Evolutionary conservation across 2,329 filamentous ascomycete genomes (phyloP).

Genomic region (Cladophialophora immunda): DNA sequence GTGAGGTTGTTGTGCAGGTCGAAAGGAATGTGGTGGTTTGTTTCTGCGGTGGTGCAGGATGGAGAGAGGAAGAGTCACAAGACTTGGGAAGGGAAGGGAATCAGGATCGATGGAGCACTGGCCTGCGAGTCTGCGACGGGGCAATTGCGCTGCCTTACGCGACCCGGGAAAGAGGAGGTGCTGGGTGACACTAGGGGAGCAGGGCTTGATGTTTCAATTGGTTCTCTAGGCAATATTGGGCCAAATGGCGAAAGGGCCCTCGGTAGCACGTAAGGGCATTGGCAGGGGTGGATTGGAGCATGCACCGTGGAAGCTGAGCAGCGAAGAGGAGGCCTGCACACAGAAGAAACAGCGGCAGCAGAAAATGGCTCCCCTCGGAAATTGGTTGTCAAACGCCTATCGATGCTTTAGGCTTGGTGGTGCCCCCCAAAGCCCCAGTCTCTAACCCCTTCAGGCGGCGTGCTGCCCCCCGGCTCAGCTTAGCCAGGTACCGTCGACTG

Average conservation of each 20-base stretch:
- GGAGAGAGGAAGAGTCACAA: conserved; percentile 25
- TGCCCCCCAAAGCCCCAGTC: background rate
- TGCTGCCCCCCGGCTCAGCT: conserved; percentile 3
- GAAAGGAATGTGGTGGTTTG: conserved; percentile 34
- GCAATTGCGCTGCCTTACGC: background rate
- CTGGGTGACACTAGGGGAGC: conserved; percentile 9
- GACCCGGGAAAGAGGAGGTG: conserved; percentile 1
- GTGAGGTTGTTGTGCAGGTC: conserved; percentile 16
- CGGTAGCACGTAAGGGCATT: background rate
- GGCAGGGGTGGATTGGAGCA: background rate
- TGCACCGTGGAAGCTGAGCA: background rate
- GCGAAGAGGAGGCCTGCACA: background rate
- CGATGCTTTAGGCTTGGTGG: conserved; percentile 13
- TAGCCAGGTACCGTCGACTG: conserved; percentile 25
- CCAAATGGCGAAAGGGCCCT: conserved; percentile 7
- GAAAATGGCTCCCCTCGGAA: conserved; percentile 21
- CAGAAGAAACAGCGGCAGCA: conserved; percentile 5
- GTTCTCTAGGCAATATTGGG: conserved; percentile 9
- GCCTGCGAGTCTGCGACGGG: background rate
- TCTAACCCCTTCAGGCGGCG: background rate
- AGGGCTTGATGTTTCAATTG: conserved; percentile 17
- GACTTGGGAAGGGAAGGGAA: conserved; percentile 17
- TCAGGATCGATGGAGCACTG: conserved; percentile 16
- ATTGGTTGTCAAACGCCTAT: conserved; percentile 25
- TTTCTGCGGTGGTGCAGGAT: conserved; percentile 11